Evolutionary conservation across 163 green algal species (phyloP).

Genomic region (Scenedesmus sp.): DNA sequence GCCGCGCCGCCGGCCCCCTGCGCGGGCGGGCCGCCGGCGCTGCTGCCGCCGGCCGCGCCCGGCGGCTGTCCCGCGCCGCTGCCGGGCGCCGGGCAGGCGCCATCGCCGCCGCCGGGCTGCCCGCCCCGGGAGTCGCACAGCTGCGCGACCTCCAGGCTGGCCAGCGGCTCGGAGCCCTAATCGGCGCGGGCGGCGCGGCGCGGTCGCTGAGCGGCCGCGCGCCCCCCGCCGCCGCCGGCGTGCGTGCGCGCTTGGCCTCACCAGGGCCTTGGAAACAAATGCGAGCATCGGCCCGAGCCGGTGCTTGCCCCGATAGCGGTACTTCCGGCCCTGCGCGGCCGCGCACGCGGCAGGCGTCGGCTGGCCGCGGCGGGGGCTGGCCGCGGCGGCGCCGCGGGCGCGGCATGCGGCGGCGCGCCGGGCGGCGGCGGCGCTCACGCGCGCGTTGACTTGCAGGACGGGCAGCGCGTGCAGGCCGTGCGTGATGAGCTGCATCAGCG

Average conservation of each 20-base stretch:
- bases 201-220: no score
- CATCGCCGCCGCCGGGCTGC: background rate
- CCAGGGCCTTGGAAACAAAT: conserved; percentile 32
- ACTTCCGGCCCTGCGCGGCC: conserved; percentile 15
- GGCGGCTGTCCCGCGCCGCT: background rate
- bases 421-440: background rate
- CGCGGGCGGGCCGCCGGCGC: background rate
- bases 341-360: no score
- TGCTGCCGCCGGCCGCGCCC: background rate
- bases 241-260: background rate
- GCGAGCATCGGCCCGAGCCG: conserved; percentile 26
- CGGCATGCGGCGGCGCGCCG: no score
- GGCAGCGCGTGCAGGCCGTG: conserved; percentile 34
- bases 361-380: no score
- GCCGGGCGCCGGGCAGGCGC: background rate
- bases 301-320: conserved; percentile 40
- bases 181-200: no score
- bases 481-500: conserved; percentile 22
- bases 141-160: conserved; percentile 2
- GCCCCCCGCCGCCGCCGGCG: background rate
- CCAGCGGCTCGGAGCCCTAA: conserved; percentile 6
- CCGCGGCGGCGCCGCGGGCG: no score
- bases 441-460: conserved; percentile 34
- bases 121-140: background rate
- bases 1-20: background rate